Percentiles rank a stretch among this genome's conserved stretches.
phyloP scores from a whole-genome alignment of 1,139 yeast species.

The Taphrina deformans region DNA sequence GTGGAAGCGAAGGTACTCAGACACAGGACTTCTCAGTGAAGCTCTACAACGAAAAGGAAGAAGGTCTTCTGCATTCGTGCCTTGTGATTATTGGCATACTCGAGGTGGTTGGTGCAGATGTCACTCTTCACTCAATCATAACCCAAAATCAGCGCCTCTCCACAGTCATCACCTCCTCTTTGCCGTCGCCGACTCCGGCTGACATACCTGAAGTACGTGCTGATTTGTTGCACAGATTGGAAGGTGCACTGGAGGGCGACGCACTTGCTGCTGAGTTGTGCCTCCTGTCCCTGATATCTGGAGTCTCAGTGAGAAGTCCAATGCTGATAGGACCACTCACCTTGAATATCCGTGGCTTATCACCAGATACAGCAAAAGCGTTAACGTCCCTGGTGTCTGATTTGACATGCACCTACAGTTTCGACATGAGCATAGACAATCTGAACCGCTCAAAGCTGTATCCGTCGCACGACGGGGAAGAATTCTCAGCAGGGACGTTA shows the following conservation, averaged over 20 bases:
- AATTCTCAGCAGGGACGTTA: slow-evolving; percentile 29
- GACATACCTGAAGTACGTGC: slow-evolving; percentile 8
- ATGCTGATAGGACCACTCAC: slow-evolving; percentile 31
- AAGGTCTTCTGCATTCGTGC: slow-evolving; percentile 24
- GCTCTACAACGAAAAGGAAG: slow-evolving; percentile 27
- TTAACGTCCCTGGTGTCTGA: slow-evolving; percentile 1
- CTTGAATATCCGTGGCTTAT: slow-evolving; percentile 31
- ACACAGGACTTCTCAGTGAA: neutral
- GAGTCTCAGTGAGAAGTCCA: slow-evolving; percentile 28
- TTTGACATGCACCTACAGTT: neutral
- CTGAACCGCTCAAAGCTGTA: slow-evolving; percentile 33
- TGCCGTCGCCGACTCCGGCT: neutral
- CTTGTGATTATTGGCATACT: slow-evolving; percentile 24
- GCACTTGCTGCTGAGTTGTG: slow-evolving; percentile 32
- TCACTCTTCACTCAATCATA: slow-evolving; percentile 14
- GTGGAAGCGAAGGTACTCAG: neutral
- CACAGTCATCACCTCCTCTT: neutral
- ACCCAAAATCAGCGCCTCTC: slow-evolving; percentile 18
- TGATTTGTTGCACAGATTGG: slow-evolving; percentile 17
- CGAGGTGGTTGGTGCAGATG: slow-evolving; percentile 1
- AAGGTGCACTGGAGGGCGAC: slow-evolving; percentile 29
- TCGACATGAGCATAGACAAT: slow-evolving; percentile 26
- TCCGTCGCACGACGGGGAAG: slow-evolving; percentile 36
- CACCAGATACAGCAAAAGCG: neutral
- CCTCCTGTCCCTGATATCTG: slow-evolving; percentile 25